A percentile compares a stretch with the other conserved stretches of the same genome.
Conservation (phyloP, 306 rosid species). For the Prunus dulcis region DNA sequence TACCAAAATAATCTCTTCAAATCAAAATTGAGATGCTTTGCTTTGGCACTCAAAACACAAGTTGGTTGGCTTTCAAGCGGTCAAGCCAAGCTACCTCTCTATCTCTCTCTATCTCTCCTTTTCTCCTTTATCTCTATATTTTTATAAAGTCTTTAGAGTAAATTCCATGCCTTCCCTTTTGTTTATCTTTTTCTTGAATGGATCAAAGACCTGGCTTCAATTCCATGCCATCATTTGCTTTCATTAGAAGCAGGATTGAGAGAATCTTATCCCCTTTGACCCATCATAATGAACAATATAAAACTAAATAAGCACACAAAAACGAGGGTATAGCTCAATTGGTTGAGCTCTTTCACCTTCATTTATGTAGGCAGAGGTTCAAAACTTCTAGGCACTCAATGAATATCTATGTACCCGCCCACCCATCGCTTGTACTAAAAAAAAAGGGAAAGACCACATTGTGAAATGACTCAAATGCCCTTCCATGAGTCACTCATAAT, state of each 20-base stretch:
- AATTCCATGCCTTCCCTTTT: constrained; percentile 36
- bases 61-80: constrained; percentile 41
- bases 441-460: no score
- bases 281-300: constrained; percentile 37
- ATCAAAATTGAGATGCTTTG: constrained; percentile 23
- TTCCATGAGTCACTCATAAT: background rate
- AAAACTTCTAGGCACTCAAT: no score
- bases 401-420: no score
- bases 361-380: no score
- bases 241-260: constrained; percentile 39
- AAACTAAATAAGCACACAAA: constrained; percentile 13
- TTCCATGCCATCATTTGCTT: constrained; percentile 54
- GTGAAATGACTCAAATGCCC: constrained; percentile 3
- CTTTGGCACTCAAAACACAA: constrained; percentile 31
- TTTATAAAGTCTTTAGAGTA: background rate
- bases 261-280: constrained; percentile 62
- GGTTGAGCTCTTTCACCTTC: fast-evolving
- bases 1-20: constrained; percentile 18
- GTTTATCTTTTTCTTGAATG: constrained; percentile 27
- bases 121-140: background rate
- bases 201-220: constrained; percentile 29
- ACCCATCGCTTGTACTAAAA: no score
- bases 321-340: no score
- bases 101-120: constrained; percentile 12
- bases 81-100: constrained; percentile 41